Base-by-base conservation (phyloP, 73 alveolate genomes). In the Paramecium tetraurelia region DNA sequence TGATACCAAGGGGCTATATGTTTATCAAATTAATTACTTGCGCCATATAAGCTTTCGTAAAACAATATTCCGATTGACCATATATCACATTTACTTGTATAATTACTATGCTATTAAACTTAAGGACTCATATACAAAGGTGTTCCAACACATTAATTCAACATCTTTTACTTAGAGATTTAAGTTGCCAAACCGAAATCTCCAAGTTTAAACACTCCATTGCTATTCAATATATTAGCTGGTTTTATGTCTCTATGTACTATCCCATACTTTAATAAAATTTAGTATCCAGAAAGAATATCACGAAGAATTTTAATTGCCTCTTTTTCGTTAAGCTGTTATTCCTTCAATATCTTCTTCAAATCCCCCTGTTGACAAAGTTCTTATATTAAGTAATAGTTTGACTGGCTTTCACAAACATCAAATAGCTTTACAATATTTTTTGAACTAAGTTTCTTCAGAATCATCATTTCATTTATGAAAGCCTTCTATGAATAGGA, bases 71-170 rank as follows among this genome's bases (percentile, higher is more conserved):
- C 94, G 12, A 89, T 59, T 18, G 94, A 89, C 94, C 94, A 89
- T 0, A 89, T 89, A 46, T 89, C 92, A 71, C 92, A 41, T 50
- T 89, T 89, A 2, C 22, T 71, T 18, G 94, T 22, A 72, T 69
- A 69, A 70, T 77, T 77, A 71, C 77, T 29, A 14, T 71, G 29
- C 31, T 46, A 44, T 16, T 70, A 63, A 3, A 89, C 53, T 53
- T 89, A 59, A 1, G 94, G 94, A 8, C 92, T 83, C 94, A 88
- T 88, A 44, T 63, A 89, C 6, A 43, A 36, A 24, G 92, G 94
- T 7, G 94, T 89, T 0, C 94, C 94, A 24, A 58, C 87, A 77
- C 33, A 38, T 7, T 83, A 70, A 40, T 77, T 43, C 7, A 44
- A 31, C 87, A 44, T 63, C 29, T 29, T 63, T 18, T 59, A 11